These are phyloP conservation scores for Dactylellina haptotyla DNA, from an alignment of 2,329 filamentous ascomycete genomes.

Conservation along the genomic window DNA sequence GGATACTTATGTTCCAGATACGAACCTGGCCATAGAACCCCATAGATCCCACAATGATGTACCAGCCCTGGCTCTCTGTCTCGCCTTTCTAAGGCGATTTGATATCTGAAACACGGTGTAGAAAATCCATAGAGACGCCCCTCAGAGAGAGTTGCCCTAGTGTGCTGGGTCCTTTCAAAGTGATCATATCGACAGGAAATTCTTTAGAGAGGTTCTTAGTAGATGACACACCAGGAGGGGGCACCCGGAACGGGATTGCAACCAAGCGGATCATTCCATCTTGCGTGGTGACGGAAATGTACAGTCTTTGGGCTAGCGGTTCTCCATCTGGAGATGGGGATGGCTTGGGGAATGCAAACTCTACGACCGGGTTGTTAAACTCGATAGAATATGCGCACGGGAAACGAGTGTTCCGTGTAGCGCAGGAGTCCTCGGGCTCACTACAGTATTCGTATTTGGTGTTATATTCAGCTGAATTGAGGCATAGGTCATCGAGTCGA, in stretches of 20 bases:
- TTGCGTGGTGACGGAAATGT: slow-evolving; percentile 23
- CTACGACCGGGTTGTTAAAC: slow-evolving; percentile 20
- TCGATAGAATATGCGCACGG: slow-evolving; percentile 38
- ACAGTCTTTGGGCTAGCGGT: slow-evolving; percentile 24
- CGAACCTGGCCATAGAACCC: slow-evolving; percentile 18
- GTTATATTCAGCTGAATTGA: not conserved
- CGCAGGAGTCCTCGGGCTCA: slow-evolving; percentile 16
- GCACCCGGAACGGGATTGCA: slow-evolving; percentile 24
- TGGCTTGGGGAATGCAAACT: slow-evolving; percentile 22
- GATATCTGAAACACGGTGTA: slow-evolving; percentile 1
- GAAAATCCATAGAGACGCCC: slow-evolving; percentile 31
- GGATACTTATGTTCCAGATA: slow-evolving; percentile 20
- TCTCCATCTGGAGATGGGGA: not conserved
- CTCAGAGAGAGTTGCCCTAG: slow-evolving; percentile 4
- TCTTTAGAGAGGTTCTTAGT: not conserved
- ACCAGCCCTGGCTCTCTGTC: slow-evolving; percentile 10
- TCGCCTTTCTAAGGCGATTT: slow-evolving; percentile 32
- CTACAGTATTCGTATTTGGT: slow-evolving; percentile 27
- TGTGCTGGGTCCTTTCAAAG: not conserved
- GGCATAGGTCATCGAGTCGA: not conserved
- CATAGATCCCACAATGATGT: slow-evolving; percentile 28
- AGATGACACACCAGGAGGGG: slow-evolving; percentile 29
- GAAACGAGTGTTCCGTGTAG: slow-evolving; percentile 23
- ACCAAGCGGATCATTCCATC: slow-evolving; percentile 17
- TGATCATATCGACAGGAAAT: slow-evolving; percentile 23